These are phyloP conservation scores for Candida sanyiensis DNA, from an alignment of 805 yeast species.

Conservation along the genomic window DNA sequence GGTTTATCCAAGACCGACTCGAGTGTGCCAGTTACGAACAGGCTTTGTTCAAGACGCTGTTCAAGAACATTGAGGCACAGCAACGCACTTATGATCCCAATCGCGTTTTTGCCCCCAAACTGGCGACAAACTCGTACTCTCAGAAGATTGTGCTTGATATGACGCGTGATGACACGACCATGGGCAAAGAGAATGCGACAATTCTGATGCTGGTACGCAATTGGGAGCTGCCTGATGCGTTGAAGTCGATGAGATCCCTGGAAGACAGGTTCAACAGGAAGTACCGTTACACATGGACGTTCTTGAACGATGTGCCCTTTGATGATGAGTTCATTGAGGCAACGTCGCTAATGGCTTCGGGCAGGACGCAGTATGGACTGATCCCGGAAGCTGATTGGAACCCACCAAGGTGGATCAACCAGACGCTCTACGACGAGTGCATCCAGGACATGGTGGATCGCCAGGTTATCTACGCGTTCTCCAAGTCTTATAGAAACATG, in stretches of 20 bases:
- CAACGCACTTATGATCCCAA: conserved; percentile 13
- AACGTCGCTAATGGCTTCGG: conserved; percentile 55
- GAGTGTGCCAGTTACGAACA: conserved; percentile 17
- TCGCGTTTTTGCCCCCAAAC: conserved; percentile 26
- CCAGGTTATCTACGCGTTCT: conserved; percentile 58
- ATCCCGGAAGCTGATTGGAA: conserved; percentile 73
- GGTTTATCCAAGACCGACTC: conserved; percentile 18
- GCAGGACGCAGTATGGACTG: conserved; percentile 60
- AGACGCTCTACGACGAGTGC: conserved; percentile 43
- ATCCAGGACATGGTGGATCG: conserved; percentile 39
- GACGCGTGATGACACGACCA: conserved; percentile 30
- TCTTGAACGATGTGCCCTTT: conserved; percentile 70
- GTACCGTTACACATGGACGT: conserved; percentile 73
- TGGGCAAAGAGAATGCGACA: conserved; percentile 74
- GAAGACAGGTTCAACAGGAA: conserved; percentile 69
- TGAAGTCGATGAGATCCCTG: conserved; percentile 67
- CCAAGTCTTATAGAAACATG: conserved; percentile 81
- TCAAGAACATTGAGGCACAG: conserved; percentile 19
- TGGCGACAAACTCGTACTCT: conserved; percentile 36
- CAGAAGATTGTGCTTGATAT: conserved; percentile 25
- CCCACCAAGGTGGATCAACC: conserved; percentile 65
- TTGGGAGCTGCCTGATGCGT: conserved; percentile 68
- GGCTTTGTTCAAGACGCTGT: conserved; percentile 21
- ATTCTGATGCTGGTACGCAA: conserved; percentile 84
- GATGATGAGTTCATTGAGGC: conserved; percentile 54